phyloP scores from a whole-genome alignment of 176 grass and related monocot genomes.

The Alloteropsis semialata region DNA sequence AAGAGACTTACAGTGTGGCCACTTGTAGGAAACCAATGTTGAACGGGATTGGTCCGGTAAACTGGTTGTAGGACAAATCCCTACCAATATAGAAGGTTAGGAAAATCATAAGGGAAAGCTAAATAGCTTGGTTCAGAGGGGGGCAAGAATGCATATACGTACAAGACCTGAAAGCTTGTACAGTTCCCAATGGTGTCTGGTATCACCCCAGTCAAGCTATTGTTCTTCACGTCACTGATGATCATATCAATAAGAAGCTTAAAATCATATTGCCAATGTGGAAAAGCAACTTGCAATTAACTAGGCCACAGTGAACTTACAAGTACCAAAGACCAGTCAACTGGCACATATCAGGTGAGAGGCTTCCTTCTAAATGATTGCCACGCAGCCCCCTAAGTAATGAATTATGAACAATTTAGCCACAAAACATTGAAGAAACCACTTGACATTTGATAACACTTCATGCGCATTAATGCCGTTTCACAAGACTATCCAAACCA shows the following conservation, averaged over 20 bases:
- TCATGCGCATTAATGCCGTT: background rate
- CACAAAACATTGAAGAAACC: background rate
- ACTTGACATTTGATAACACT: background rate
- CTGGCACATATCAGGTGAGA: conserved; percentile 91
- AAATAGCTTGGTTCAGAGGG: background rate
- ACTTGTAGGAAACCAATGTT: conserved; percentile 99
- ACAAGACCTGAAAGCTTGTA: conserved; percentile 99
- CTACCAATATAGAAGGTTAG: conserved; percentile 48
- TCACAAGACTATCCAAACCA: background rate
- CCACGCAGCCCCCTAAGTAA: conserved; percentile 71
- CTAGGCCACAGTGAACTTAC: conserved; percentile 40
- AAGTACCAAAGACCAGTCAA: conserved; percentile 98
- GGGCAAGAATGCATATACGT: conserved; percentile 37
- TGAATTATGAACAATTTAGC: background rate
- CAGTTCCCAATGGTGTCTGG: conserved; percentile 91
- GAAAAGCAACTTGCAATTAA: background rate
- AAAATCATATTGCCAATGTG: background rate
- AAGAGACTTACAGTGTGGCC: conserved; percentile 76
- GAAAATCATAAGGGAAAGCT: background rate
- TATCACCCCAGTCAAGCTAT: conserved; percentile 80
- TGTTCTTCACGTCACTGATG: conserved; percentile 97
- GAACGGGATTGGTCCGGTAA: conserved; percentile 85
- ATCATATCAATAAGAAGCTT: background rate
- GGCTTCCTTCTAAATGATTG: conserved; percentile 77
- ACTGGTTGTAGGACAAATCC: conserved; percentile 92